phyloP scores from a whole-genome alignment of 2,329 filamentous ascomycete genomes.

The Sodiomyces alkalinus region DNA sequence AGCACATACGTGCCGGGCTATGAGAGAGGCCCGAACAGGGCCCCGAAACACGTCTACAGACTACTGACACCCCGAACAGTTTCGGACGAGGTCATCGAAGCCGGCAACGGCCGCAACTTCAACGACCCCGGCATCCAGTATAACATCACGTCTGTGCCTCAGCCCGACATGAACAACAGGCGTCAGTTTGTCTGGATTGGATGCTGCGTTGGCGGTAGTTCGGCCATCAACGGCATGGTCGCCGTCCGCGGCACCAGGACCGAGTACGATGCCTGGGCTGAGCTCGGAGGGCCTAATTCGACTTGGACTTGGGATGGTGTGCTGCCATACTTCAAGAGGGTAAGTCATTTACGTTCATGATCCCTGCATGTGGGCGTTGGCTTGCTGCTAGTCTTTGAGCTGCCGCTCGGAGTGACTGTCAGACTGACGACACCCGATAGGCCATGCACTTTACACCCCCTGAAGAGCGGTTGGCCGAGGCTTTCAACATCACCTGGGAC shows the following conservation, averaged over 20 bases:
- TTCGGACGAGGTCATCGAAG: slow-evolving; percentile 2
- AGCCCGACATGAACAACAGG: slow-evolving; percentile 12
- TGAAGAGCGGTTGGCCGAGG: no score
- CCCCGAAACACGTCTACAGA: no score
- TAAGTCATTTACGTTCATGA: no score
- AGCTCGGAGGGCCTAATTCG: slow-evolving; percentile 28
- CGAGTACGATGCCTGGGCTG: slow-evolving; percentile 28
- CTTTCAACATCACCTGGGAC: no score
- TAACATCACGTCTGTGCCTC: slow-evolving; percentile 15
- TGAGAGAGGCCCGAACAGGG: no score
- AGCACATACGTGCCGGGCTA: no score
- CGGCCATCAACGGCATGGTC: slow-evolving; percentile 22
- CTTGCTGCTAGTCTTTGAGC: no score
- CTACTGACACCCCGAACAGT: no score
- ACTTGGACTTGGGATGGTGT: slow-evolving; percentile 21
- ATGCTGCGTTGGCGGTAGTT: slow-evolving; percentile 21
- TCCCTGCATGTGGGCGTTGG: no score
- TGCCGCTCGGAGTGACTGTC: no score
- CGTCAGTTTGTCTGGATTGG: slow-evolving; percentile 15
- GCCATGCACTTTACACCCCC: no score
- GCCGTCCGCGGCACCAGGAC: slow-evolving; percentile 18
- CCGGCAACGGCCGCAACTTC: slow-evolving; percentile 2
- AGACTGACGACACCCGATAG: no score
- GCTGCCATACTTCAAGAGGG: slow-evolving; percentile 29
- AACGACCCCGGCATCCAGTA: slow-evolving; percentile 11